These are phyloP conservation scores for Helichrysum umbraculigerum DNA, from an alignment of 129 eudicot species.

Conservation along the genomic window DNA sequence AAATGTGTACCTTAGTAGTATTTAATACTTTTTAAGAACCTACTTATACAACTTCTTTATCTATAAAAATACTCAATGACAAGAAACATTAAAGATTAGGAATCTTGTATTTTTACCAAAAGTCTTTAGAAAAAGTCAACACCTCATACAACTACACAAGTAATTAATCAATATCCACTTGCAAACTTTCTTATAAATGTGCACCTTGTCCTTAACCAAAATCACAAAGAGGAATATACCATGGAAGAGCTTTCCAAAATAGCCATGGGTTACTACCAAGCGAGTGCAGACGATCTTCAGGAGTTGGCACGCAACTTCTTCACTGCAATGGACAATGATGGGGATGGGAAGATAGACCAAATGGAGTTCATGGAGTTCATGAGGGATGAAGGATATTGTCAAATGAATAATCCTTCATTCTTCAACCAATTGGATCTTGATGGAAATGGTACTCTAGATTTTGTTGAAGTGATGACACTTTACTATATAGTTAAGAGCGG, in stretches of 20 bases:
- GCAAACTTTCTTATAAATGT: neutral
- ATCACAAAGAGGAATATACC: neutral
- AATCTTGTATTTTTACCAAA: neutral
- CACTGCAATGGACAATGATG: constrained; percentile 46
- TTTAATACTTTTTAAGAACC: neutral
- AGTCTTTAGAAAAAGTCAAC: constrained; percentile 5
- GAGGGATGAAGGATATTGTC: constrained; percentile 39
- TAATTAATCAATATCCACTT: neutral
- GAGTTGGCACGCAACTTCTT: constrained; percentile 40
- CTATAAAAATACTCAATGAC: neutral
- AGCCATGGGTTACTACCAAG: constrained; percentile 48
- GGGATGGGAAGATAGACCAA: constrained; percentile 34
- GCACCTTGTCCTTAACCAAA: neutral
- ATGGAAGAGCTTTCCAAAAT: constrained; percentile 44
- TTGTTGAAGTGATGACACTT: constrained; percentile 48
- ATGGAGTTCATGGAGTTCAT: constrained; percentile 43
- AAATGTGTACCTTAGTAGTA: neutral
- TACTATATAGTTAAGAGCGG: constrained; percentile 54
- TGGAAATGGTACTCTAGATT: constrained; percentile 39
- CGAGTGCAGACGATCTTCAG: constrained; percentile 25
- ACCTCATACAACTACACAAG: neutral
- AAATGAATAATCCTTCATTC: constrained; percentile 23
- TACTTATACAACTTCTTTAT: neutral
- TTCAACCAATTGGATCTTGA: constrained; percentile 43
- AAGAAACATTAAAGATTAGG: neutral